Base-by-base conservation (phyloP, 2,329 filamentous ascomycete genomes). In the Diplodia corticola region DNA sequence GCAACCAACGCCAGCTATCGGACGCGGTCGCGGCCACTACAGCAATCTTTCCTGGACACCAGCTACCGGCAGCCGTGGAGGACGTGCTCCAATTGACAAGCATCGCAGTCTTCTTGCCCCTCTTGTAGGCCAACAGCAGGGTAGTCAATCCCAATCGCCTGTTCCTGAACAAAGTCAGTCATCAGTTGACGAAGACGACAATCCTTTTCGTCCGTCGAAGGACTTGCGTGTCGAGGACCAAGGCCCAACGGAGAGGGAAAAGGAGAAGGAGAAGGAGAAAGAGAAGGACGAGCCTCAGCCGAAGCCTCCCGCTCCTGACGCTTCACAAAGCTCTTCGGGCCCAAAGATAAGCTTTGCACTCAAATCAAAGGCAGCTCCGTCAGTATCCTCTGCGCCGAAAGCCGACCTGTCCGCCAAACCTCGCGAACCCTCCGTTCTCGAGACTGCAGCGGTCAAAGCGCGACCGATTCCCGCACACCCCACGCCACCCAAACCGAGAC, bases 281-380 rank as follows among this genome's bases (percentile, higher is more conserved):
- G 78, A 81, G 63, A 83, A 85, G 65, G 80, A 83, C 64, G 85
- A 86, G 78, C 83, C 84, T 33, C 84, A 84, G 22, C 83, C 86
- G 12, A 81, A 78, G 66, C 85, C 85, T 66, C 81, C 85, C 46
- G 79, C 84, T 2, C 82, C 85, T 22, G 81, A 83, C 1, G 83
- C 85, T 5, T 82, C 85, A n/a, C 82, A 85, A 67, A 73, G 78
- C 67, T 76, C 82, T 74, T 80, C 82, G 67, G 80, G 81, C 2
- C 87, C 88, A 51, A 95, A 94, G 78, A 96, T 97, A 73, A 96
- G 92, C 76, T 98, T 98, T 76, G 92, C 93, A 1, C 92, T 98
- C 78, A 97, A 97, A 76, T 86, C 89, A 10, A 86, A 90, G 49
- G 84, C 83, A 12, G 82, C 84, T 3, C 83, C 88, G 22, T 79